Conservation (phyloP, 2,329 filamentous ascomycete species). For the Purpureocillium lavendulum region DNA sequence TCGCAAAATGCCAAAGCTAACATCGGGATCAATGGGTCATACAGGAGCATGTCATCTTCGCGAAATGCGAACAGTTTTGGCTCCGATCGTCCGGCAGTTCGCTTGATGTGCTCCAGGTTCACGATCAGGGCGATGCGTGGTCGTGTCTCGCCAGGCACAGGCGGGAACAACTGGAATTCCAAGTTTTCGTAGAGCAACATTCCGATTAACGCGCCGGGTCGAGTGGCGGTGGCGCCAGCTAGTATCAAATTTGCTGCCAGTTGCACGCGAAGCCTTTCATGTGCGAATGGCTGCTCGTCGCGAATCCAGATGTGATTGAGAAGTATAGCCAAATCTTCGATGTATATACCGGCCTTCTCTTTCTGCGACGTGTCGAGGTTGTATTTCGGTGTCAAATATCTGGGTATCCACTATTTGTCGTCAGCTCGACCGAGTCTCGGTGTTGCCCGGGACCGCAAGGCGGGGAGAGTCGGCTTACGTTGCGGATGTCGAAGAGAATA, state of each 20-base stretch:
- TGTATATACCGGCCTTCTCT: constrained; percentile 13
- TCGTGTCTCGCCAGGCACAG: too few species aligned
- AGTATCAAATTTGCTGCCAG: constrained; percentile 11
- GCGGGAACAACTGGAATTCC: constrained; percentile 16
- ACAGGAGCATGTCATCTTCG: too few species aligned
- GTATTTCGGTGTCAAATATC: constrained; percentile 6
- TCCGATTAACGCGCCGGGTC: constrained; percentile 15
- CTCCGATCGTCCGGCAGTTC: too few species aligned
- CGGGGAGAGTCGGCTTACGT: not conserved
- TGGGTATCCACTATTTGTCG: constrained; percentile 10
- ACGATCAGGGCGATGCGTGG: too few species aligned
- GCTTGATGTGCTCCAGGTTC: too few species aligned
- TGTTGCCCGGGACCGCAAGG: not conserved
- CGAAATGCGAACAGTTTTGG: too few species aligned
- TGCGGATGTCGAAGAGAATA: constrained; percentile 1
- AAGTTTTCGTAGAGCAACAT: constrained; percentile 15
- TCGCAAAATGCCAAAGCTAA: too few species aligned
- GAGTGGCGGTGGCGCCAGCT: constrained; percentile 13
- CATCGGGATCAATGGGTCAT: too few species aligned
- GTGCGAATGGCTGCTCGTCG: constrained; percentile 13
- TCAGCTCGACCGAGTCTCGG: too few species aligned
- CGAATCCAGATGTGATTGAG: constrained; percentile 13
- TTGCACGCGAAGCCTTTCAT: constrained; percentile 16
- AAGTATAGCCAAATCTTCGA: constrained; percentile 14
- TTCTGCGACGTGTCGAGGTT: constrained; percentile 13